These are phyloP conservation scores for Nitzschia sp. DNA, from an alignment of 108 stramenopile species.

Conservation along the genomic window DNA sequence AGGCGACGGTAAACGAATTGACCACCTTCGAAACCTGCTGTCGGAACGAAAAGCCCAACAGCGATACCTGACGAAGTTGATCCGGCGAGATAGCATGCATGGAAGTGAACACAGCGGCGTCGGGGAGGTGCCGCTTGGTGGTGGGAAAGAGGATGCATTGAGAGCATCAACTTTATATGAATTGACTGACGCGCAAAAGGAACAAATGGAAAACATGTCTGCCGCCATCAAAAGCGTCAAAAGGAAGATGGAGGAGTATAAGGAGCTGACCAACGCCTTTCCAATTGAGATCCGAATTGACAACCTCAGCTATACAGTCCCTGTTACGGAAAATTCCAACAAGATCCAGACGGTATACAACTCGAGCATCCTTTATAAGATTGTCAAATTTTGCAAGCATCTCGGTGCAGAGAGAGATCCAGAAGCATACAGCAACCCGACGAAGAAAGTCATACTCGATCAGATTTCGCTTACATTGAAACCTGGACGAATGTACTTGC, in stretches of 20 bases:
- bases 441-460: slow-evolving; percentile 41
- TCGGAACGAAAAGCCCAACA: slow-evolving; percentile 9
- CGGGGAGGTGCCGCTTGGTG: neutral
- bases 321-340: slow-evolving; percentile 12
- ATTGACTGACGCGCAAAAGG: slow-evolving; percentile 26
- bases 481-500: slow-evolving; percentile 66
- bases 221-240: slow-evolving; percentile 6
- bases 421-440: neutral
- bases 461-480: slow-evolving; percentile 60
- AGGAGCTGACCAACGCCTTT: neutral
- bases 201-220: slow-evolving; percentile 16
- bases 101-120: neutral
- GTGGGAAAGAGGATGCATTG: too few species aligned
- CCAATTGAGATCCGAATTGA: slow-evolving; percentile 48
- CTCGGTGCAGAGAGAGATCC: neutral
- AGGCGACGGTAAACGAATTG: neutral
- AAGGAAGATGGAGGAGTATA: slow-evolving; percentile 12
- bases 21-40: slow-evolving; percentile 9
- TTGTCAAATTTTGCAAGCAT: slow-evolving; percentile 25
- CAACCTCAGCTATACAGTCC: slow-evolving; percentile 32
- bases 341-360: slow-evolving; percentile 53
- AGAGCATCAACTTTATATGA: slow-evolving; percentile 2
- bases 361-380: slow-evolving; percentile 31
- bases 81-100: neutral
- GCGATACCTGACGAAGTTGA: neutral